Base-by-base conservation (phyloP, 495 filamentous ascomycete genomes). In the Neurospora cerealis region DNA sequence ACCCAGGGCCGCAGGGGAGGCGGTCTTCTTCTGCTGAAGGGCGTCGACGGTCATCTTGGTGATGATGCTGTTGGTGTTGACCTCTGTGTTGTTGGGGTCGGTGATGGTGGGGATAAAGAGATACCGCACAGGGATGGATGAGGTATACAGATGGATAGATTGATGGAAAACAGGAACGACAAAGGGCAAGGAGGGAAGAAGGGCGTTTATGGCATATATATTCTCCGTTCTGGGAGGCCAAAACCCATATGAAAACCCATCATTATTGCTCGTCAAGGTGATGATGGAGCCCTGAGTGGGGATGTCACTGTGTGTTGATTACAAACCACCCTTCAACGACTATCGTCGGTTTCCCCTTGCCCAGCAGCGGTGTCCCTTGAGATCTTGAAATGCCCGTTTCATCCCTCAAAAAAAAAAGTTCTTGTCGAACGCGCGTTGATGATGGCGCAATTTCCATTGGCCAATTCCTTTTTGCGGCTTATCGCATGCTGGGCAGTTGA, bases 1-100 rank as follows among this genome's bases (percentile, higher is more conserved):
- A 74, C 83, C 82, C 21, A 74, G 75, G 15, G 80, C 83, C 28
- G 74, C 73, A 44, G 77, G 79, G 72, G 83, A 84, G 24, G 73
- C 75, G 54, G 72, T 73, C 37, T 36, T 40, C 73, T 71, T 74
- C 9, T 28, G 69, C 46, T 32, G 69, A 34, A 15, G 10, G 42
- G 36, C 15, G 21, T 71, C 32, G 28, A 41, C 24, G 32, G 62
- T 69, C 71, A 72, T 72, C 2, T n/a, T 70, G 37, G 34, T 28
- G 36, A 39, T 73, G 38, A 3, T 73, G n/a, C 39, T 19, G 72
- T 15, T 24, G 69, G 24, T 70, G 36, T 32, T 41, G 13, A 21
- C 15, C 32, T 7, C 32, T 7, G 73, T 39, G 28, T 74, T 74
- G 17, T 19, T n/a, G 21, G 74, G 48, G 1, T 75, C 54, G 75